These are phyloP conservation scores for Globisporangium orthogonon DNA, from an alignment of 352 stramenopile species.

Conservation along the genomic window DNA sequence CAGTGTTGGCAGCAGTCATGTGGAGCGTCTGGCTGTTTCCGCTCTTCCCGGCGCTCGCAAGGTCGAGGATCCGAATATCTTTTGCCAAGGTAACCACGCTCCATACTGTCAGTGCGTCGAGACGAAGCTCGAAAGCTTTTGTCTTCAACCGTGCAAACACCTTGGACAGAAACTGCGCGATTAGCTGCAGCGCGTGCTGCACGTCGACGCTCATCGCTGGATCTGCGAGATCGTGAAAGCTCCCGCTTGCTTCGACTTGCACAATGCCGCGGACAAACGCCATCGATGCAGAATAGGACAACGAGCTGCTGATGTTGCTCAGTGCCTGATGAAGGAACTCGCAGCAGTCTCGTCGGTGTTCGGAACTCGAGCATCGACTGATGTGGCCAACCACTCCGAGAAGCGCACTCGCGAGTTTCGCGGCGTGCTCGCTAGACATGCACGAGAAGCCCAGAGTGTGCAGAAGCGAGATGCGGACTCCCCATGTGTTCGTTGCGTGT, in stretches of 20 bases:
- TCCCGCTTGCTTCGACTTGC: slow-evolving; percentile 17
- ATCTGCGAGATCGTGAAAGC: slow-evolving; percentile 19
- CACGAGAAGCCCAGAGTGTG: slow-evolving; percentile 38
- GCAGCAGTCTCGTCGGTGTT: slow-evolving; percentile 36
- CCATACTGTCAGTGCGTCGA: slow-evolving; percentile 36
- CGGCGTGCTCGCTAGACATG: slow-evolving; percentile 30
- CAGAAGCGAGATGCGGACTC: slow-evolving; percentile 35
- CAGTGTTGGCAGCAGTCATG: background rate
- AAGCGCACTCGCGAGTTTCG: slow-evolving; percentile 31
- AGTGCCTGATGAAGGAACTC: slow-evolving; percentile 42
- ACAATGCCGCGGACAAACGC: slow-evolving; percentile 29
- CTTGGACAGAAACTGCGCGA: slow-evolving; percentile 25
- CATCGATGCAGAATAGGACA: slow-evolving; percentile 31
- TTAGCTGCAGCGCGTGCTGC: slow-evolving; percentile 14
- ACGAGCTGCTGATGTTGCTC: slow-evolving; percentile 22
- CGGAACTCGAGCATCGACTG: slow-evolving; percentile 20
- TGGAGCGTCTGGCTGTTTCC: slow-evolving; percentile 4
- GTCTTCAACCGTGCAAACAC: slow-evolving; percentile 21
- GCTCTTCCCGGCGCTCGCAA: background rate
- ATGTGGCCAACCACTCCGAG: slow-evolving; percentile 41
- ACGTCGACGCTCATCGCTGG: slow-evolving; percentile 18
- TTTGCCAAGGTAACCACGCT: slow-evolving; percentile 40
- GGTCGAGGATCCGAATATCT: slow-evolving; percentile 31
- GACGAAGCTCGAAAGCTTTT: slow-evolving; percentile 12
- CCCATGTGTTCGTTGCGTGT: slow-evolving; percentile 25